These are phyloP conservation scores for Perkinsus olseni DNA, from an alignment of 169 alveolate species.

Conservation along the genomic window DNA sequence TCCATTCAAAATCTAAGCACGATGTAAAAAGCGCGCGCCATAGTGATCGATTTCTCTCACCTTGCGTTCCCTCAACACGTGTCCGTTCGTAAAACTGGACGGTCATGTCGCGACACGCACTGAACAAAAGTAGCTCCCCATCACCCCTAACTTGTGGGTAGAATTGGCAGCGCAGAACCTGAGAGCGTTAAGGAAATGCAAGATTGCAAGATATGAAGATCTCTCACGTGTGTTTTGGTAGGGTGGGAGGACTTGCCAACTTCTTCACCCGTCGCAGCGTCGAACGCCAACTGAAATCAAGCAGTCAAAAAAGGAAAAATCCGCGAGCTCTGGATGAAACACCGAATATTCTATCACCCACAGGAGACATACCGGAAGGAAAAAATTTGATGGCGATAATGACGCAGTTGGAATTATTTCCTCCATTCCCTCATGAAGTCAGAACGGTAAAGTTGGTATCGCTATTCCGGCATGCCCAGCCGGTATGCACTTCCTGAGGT, in stretches of 20 bases:
- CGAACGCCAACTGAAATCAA: background rate
- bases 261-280: background rate
- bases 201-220: background rate
- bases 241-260: background rate
- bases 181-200: background rate
- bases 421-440: too few species aligned
- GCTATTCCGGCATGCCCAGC: too few species aligned
- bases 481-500: too few species aligned
- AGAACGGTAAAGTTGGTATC: too few species aligned
- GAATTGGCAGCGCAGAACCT: background rate
- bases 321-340: too few species aligned
- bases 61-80: background rate
- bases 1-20: background rate
- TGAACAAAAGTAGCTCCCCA: background rate
- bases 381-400: too few species aligned
- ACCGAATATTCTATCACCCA: too few species aligned
- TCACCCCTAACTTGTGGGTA: background rate
- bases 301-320: too few species aligned
- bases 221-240: background rate
- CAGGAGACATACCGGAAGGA: too few species aligned
- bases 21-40: background rate
- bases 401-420: too few species aligned
- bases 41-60: background rate
- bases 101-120: background rate
- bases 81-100: background rate